Evolutionary conservation across 2,329 filamentous ascomycete genomes (phyloP), one percentile per base, ranked within the genome.

Genomic region (Apiospora arundinis): DNA sequence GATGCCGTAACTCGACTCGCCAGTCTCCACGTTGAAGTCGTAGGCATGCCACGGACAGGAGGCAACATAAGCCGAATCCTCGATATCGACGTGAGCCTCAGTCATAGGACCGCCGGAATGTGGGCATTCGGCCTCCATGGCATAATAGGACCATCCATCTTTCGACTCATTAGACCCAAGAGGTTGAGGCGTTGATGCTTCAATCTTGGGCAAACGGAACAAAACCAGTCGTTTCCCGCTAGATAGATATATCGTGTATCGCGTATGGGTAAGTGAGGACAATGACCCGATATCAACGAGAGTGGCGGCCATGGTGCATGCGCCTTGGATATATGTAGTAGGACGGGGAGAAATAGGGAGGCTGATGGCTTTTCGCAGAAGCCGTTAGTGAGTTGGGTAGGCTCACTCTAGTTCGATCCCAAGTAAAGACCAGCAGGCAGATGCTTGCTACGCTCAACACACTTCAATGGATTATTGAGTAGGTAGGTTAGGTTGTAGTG

Each of bases 1-100:
- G 72, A 85, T 80, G 14, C 84, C 84, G 23, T 84, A 82, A 72
- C 83, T 85, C 8, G 84, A 85, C 76, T 85, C 82, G 70, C 84
- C 84, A 0, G 84, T 85, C 76, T 85, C 83, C 71, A 85, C 82
- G 70, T 85, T 85, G 73, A 85, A 85, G 74, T 85, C 84, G 74
- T 85, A 85, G 2, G 84, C 84, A 75, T 85, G 84, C 84, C 84
- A 85, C 18, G 84, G 84, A 72, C 84, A 85, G 1, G 83, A 85
- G 23, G 81, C 83, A 32, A 85, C 76, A 72, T 85, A 85, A 1
- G 83, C 82, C 0, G 83, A 85, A 71, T 85, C 84, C 71, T 85
- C 84, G 69, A 85, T 85, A 70, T 85, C 84, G 32, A 85, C 80
- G 9, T 81, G 79, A 0, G 83, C 83, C 23, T 85, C 83, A 7